phyloP scores from a whole-genome alignment of 208 protist genomes.

The Wallacemonas collosoma region DNA sequence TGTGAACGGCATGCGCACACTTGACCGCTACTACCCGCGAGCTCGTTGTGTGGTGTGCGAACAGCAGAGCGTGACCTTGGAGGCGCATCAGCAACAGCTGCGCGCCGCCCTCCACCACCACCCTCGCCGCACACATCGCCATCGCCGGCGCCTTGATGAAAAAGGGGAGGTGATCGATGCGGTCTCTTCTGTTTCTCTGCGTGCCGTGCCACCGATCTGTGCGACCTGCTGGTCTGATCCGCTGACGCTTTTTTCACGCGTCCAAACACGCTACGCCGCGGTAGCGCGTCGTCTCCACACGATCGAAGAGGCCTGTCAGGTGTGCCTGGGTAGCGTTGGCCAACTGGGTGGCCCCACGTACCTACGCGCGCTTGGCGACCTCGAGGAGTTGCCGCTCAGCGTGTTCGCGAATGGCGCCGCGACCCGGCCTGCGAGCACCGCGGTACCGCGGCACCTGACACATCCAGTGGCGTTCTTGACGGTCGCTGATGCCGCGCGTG shows the following conservation, averaged over 20 bases:
- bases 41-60: constrained; percentile 47
- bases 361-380: constrained; percentile 17
- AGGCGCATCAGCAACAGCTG: constrained; percentile 17
- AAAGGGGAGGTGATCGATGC: too few relatives aligned
- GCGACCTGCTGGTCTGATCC: constrained; percentile 47
- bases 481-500: neutral
- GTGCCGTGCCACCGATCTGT: constrained; percentile 44
- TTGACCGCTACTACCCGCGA: constrained; percentile 50
- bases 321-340: constrained; percentile 38
- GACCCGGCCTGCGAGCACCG: constrained; percentile 1
- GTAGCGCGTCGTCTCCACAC: constrained; percentile 24
- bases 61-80: constrained; percentile 25
- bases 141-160: too few relatives aligned
- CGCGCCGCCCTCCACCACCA: neutral
- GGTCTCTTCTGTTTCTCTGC: neutral
- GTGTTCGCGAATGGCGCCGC: neutral
- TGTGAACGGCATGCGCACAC: constrained; percentile 27
- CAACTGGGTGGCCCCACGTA: constrained; percentile 2
- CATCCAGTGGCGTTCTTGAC: constrained; percentile 12
- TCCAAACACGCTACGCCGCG: constrained; percentile 23
- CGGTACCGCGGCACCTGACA: constrained; percentile 1
- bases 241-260: constrained; percentile 18
- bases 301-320: constrained; percentile 29
- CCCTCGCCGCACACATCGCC: neutral
- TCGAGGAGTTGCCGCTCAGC: constrained; percentile 38